Percentiles rank a stretch among this genome's conserved stretches.
These are phyloP conservation scores for Microcyclospora pomicola DNA, from an alignment of 2,329 filamentous ascomycete genomes.

Conservation along the genomic window DNA sequence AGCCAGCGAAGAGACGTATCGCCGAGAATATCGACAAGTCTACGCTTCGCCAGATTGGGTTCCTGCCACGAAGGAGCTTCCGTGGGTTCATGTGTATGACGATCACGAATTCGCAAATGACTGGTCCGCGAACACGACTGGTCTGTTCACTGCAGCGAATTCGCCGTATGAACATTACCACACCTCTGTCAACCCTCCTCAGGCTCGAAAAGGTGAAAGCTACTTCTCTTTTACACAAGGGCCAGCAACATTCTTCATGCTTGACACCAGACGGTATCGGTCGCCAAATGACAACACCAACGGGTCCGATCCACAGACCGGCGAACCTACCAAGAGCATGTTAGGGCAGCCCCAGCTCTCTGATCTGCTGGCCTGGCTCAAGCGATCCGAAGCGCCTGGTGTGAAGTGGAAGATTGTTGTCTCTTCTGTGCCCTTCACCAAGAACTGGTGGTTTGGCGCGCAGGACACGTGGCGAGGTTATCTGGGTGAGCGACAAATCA, in stretches of 20 bases:
- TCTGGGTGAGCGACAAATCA: constrained; percentile 58
- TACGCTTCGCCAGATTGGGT: constrained; percentile 91
- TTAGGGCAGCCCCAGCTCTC: constrained; percentile 65
- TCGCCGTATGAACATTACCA: constrained; percentile 86
- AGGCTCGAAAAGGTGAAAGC: constrained; percentile 46
- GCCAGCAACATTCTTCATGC: constrained; percentile 84
- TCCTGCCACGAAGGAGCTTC: constrained; percentile 59
- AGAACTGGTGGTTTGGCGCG: constrained; percentile 86
- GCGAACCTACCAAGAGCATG: constrained; percentile 56
- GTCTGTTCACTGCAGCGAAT: constrained; percentile 63
- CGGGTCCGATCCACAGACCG: constrained; percentile 39
- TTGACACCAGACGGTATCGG: constrained; percentile 82
- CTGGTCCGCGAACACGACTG: constrained; percentile 71
- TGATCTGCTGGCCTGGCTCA: constrained; percentile 67
- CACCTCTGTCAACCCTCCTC: constrained; percentile 66
- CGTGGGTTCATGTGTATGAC: constrained; percentile 94
- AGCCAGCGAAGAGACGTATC: constrained; percentile 58
- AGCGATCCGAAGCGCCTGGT: constrained; percentile 55
- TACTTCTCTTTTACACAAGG: constrained; percentile 87
- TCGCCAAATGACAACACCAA: constrained; percentile 49
- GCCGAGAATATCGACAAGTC: constrained; percentile 86
- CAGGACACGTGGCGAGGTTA: constrained; percentile 93
- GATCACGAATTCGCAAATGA: constrained; percentile 96
- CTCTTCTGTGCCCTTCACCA: constrained; percentile 86
- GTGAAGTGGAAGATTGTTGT: constrained; percentile 90